Conservation (phyloP, 768 basidiomycete species). For the Mycena leptocephala region DNA sequence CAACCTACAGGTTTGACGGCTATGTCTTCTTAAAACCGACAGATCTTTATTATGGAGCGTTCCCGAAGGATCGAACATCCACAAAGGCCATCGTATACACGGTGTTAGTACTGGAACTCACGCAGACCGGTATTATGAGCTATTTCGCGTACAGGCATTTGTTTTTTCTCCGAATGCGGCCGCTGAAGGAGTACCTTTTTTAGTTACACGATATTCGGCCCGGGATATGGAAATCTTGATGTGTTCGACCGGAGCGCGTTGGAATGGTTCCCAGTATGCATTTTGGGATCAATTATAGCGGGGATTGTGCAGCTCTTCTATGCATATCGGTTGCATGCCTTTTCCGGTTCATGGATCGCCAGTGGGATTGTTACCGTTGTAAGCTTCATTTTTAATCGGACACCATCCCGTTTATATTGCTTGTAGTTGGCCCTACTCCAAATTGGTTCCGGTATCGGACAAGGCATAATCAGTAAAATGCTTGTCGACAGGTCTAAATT, state of each 20-base stretch:
- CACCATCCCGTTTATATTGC: conserved; percentile 18
- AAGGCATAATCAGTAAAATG: conserved; percentile 21
- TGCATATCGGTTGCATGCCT: conserved; percentile 45
- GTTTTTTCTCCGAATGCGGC: not conserved
- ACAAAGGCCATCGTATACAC: conserved; percentile 22
- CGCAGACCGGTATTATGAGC: conserved; percentile 22
- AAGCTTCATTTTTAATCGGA: conserved; percentile 26
- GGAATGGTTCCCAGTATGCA: conserved; percentile 28
- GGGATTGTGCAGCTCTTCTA: conserved; percentile 50
- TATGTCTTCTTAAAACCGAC: not conserved
- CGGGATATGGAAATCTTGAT: conserved; percentile 26
- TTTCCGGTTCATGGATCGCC: conserved; percentile 43
- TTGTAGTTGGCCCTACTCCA: conserved; percentile 25
- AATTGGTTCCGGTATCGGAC: conserved; percentile 21
- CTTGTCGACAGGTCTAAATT: conserved; percentile 8
- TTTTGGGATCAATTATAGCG: conserved; percentile 31
- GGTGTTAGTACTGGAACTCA: conserved; percentile 13
- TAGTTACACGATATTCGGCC: conserved; percentile 31
- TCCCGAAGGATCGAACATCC: conserved; percentile 47
- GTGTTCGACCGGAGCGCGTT: conserved; percentile 39
- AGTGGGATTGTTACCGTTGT: conserved; percentile 42
- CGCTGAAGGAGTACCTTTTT: not conserved
- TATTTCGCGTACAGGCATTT: conserved; percentile 19
- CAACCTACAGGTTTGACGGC: not conserved
- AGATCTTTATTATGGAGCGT: conserved; percentile 52